Conservation (phyloP, 2,329 filamentous ascomycete species). For the Phoma herbarum region DNA sequence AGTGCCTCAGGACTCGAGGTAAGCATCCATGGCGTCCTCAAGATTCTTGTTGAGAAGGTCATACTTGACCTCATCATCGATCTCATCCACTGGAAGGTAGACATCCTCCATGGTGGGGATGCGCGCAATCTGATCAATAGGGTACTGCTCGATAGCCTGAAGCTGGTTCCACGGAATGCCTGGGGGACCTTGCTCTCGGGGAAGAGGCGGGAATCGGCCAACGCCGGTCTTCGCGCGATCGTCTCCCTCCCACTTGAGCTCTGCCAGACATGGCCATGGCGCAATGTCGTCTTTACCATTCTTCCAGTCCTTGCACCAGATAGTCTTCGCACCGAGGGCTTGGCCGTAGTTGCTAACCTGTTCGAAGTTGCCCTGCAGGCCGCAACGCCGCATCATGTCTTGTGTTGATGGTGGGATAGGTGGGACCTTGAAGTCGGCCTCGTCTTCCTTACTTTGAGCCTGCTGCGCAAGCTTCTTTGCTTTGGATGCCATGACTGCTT, state of each 20-base stretch:
- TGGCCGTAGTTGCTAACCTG: conserved; percentile 36
- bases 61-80: conserved; percentile 39
- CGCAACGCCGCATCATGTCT: conserved; percentile 25
- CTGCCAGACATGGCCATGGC: conserved; percentile 52
- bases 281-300: conserved; percentile 49
- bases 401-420: conserved; percentile 23
- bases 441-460: conserved; percentile 27
- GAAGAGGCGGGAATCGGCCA: conserved; percentile 55
- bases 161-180: conserved; percentile 55
- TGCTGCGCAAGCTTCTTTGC: conserved; percentile 27
- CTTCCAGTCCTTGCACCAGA: conserved; percentile 51
- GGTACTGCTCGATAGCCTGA: conserved; percentile 47
- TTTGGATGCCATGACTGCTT: conserved; percentile 34
- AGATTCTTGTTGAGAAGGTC: conserved; percentile 40
- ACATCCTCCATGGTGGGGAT: conserved; percentile 51
- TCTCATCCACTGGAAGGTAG: conserved; percentile 50
- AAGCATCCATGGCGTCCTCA: conserved; percentile 40
- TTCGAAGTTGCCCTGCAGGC: conserved; percentile 34
- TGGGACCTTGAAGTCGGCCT: not conserved
- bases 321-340: conserved; percentile 51
- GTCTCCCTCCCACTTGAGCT: conserved; percentile 59
- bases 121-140: conserved; percentile 50
- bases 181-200: conserved; percentile 53
- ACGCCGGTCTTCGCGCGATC: conserved; percentile 56
- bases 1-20: conserved; percentile 27